Evolutionary conservation across 352 stramenopile genomes (phyloP).

Genomic region (Pythium sukuiense): DNA sequence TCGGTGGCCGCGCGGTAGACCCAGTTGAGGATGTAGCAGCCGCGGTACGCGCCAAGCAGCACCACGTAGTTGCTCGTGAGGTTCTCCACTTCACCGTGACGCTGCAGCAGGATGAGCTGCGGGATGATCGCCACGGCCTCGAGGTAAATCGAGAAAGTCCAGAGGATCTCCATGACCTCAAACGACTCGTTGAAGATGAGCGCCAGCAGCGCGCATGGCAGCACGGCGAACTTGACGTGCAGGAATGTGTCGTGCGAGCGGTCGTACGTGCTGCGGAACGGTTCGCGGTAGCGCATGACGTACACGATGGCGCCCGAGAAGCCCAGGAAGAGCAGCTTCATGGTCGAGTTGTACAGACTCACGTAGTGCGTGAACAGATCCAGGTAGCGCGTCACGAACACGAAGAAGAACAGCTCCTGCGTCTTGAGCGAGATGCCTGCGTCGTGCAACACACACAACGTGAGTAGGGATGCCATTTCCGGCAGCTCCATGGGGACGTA

Average conservation of each 20-base stretch:
- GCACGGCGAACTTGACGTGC: constrained; percentile 97
- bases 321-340: constrained; percentile 99
- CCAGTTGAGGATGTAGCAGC: constrained; percentile 99
- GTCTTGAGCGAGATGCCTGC: constrained; percentile 98
- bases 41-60: constrained; percentile 97
- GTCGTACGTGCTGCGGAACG: constrained; percentile 98
- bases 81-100: constrained; percentile 98
- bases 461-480: neutral
- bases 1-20: constrained; percentile 97
- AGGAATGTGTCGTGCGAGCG: constrained; percentile 99
- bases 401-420: constrained; percentile 99
- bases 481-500: constrained; percentile 25
- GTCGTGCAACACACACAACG: neutral
- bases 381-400: constrained; percentile 98
- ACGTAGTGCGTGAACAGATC: constrained; percentile 97
- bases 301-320: constrained; percentile 98
- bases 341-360: constrained; percentile 98
- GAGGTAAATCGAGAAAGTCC: constrained; percentile 99
- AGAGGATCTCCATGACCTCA: constrained; percentile 93
- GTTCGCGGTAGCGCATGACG: constrained; percentile 96
- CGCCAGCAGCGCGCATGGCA: constrained; percentile 95
- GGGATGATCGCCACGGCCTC: constrained; percentile 98
- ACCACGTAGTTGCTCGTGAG: constrained; percentile 99
- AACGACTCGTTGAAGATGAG: constrained; percentile 95
- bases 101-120: constrained; percentile 98